A percentile compares a stretch with the other conserved stretches of the same genome.
These are phyloP conservation scores for Pichia sp. DNA, from an alignment of 1,139 yeast genomes.

Conservation along the genomic window DNA sequence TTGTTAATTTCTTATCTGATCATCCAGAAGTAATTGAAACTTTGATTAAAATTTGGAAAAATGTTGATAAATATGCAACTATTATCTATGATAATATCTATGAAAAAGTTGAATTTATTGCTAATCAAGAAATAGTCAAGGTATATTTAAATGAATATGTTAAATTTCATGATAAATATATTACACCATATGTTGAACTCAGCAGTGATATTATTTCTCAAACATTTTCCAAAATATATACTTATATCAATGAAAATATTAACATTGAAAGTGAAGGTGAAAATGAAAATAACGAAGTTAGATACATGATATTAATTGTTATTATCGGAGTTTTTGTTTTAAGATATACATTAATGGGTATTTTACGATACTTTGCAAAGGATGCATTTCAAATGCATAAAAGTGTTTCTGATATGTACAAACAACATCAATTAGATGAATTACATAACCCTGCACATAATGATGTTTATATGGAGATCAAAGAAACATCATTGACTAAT, in stretches of 20 bases:
- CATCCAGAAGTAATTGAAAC: no score
- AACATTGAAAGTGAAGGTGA: not conserved
- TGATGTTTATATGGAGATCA: conserved; percentile 9
- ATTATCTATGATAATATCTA: conserved; percentile 1
- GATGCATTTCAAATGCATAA: conserved; percentile 24
- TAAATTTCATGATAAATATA: conserved; percentile 5
- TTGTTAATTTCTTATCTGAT: no score
- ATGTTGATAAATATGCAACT: conserved; percentile 1
- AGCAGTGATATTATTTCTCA: conserved; percentile 3
- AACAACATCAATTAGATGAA: conserved; percentile 5
- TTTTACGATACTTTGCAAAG: conserved; percentile 16
- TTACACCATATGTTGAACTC: conserved; percentile 12
- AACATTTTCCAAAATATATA: not conserved
- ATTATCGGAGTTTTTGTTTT: conserved; percentile 17
- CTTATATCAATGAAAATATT: conserved; percentile 1
- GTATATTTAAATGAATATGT: not conserved
- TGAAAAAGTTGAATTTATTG: not conserved
- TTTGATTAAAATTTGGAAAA: not conserved
- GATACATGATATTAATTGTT: conserved; percentile 16
- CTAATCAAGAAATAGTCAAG: conserved; percentile 11
- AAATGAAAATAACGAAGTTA: conserved; percentile 9
- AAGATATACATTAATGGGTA: conserved; percentile 9
- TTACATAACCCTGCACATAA: conserved; percentile 4
- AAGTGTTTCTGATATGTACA: conserved; percentile 23
- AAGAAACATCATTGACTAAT: conserved; percentile 7